Evolutionary conservation across 345 rosid genomes (phyloP).

Genomic region (Toxicodendron radicans): DNA sequence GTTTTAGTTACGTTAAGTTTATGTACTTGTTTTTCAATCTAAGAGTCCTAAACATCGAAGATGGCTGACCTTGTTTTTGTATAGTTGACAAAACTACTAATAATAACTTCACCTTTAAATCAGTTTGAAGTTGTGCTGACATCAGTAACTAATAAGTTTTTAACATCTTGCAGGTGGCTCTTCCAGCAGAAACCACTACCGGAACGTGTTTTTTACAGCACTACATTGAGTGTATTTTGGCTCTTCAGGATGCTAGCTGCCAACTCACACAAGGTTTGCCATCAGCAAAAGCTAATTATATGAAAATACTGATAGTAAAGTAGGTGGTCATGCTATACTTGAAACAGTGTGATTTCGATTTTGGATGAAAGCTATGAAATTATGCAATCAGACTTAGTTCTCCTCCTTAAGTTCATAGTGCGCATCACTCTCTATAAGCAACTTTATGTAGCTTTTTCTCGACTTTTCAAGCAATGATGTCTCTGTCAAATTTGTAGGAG

Average conservation of each 20-base stretch:
- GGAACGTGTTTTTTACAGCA: conserved; percentile 84
- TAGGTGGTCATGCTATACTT: background rate
- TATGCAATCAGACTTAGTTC: background rate
- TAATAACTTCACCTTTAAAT: background rate
- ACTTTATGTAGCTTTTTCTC: background rate
- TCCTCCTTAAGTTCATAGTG: background rate
- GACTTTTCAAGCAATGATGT: conserved; percentile 14
- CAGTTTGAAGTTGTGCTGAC: conserved; percentile 8
- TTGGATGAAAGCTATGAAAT: background rate
- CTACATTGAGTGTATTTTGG: conserved; percentile 77
- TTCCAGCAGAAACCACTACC: conserved; percentile 86
- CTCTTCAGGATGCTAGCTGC: conserved; percentile 85
- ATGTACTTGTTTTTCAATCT: background rate
- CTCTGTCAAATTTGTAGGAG: conserved; percentile 40
- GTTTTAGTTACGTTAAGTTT: background rate
- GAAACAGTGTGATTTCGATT: background rate
- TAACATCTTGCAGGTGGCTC: conserved; percentile 67
- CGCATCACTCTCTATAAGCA: background rate
- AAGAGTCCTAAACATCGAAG: background rate
- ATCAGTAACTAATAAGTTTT: conserved; percentile 12
- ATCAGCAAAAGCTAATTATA: background rate
- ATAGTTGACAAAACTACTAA: background rate
- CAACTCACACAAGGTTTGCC: conserved; percentile 60
- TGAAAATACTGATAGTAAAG: background rate
- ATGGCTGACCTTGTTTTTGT: background rate